A percentile compares a stretch with the other conserved stretches of the same genome.
Conservation (phyloP, 1,139 yeast species). For the Yamadazyma spencermartinsiae region DNA sequence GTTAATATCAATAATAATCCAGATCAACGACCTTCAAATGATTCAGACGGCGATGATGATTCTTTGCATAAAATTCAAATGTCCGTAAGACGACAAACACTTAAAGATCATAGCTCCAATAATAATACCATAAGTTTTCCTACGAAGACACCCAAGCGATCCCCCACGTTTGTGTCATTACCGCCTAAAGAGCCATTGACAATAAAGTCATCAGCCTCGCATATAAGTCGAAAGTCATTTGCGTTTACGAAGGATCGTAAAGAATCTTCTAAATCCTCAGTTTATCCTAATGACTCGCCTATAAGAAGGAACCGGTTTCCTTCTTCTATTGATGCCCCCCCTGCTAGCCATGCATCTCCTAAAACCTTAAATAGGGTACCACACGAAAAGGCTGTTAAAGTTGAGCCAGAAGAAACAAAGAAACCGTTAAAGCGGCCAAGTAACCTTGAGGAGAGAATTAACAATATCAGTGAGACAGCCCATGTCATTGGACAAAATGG, state of each 20-base stretch:
- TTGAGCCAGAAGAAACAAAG: too few species aligned
- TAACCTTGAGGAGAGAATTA: too few species aligned
- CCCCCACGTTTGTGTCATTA: conserved; percentile 39
- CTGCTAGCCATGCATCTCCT: background rate
- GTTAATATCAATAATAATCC: too few species aligned
- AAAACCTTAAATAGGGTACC: too few species aligned
- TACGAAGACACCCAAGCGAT: conserved; percentile 30
- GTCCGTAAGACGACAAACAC: conserved; percentile 16
- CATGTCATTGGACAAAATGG: too few species aligned
- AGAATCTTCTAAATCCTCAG: background rate
- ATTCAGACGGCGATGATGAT: conserved; percentile 12
- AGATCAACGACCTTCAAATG: background rate
- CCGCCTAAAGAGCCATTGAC: conserved; percentile 43
- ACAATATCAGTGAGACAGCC: too few species aligned
- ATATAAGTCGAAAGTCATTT: conserved; percentile 12
- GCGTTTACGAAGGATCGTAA: conserved; percentile 3
- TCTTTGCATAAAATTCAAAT: conserved; percentile 18
- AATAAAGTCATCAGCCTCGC: conserved; percentile 21
- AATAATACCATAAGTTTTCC: conserved; percentile 1
- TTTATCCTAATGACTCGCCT: conserved; percentile 11
- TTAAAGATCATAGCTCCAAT: background rate
- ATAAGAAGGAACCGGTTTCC: conserved; percentile 17
- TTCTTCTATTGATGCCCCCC: conserved; percentile 11
- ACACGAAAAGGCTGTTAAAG: too few species aligned
- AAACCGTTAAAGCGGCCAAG: too few species aligned